phyloP scores from a whole-genome alignment of 2,329 filamentous ascomycete genomes.

The Blumeria hordei region DNA sequence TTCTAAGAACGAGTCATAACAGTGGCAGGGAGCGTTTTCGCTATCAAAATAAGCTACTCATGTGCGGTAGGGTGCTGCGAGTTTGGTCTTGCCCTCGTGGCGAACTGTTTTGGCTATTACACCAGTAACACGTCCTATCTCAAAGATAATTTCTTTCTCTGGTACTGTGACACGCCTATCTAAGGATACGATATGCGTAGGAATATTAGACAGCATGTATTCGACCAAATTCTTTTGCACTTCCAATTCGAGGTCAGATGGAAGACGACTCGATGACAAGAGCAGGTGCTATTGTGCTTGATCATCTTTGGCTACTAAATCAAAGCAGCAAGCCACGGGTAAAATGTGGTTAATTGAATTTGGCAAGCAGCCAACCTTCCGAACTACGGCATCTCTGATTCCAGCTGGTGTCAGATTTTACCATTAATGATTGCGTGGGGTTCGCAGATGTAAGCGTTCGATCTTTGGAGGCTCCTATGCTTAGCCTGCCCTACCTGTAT shows the following conservation, averaged over 20 bases:
- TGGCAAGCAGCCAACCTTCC: neutral
- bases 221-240: neutral
- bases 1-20: too few relatives aligned
- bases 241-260: neutral
- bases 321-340: neutral
- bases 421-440: neutral
- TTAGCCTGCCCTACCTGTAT: too few relatives aligned
- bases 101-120: too few relatives aligned
- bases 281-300: neutral
- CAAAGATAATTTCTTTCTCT: neutral
- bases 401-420: neutral
- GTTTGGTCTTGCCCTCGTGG: too few relatives aligned
- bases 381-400: neutral
- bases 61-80: too few relatives aligned
- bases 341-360: neutral
- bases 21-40: too few relatives aligned
- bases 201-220: neutral
- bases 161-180: neutral
- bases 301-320: neutral
- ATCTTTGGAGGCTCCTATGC: too few relatives aligned
- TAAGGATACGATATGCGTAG: neutral
- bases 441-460: neutral
- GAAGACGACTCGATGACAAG: neutral
- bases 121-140: neutral
- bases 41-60: too few relatives aligned